Conservation (phyloP, 345 rosid genomes). For the Brassica cretica region DNA sequence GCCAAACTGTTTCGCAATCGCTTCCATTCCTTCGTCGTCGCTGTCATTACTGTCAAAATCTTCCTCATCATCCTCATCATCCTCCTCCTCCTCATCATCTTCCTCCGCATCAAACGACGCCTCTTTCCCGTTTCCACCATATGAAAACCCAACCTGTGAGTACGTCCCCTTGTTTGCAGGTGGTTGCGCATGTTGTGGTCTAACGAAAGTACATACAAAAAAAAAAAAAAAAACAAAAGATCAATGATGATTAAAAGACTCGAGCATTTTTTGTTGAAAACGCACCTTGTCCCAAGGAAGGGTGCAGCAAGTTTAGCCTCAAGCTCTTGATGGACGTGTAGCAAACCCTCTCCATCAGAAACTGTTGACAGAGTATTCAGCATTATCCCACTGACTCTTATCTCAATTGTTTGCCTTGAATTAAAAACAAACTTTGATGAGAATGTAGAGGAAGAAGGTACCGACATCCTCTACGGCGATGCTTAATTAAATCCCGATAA, state of each 20-base stretch:
- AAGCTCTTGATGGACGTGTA: slow-evolving; percentile 76
- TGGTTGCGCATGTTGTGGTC: slow-evolving; percentile 63
- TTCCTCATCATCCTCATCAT: slow-evolving; percentile 72
- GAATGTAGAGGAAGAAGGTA: slow-evolving; percentile 56
- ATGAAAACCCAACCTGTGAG: slow-evolving; percentile 93
- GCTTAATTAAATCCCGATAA: slow-evolving; percentile 99
- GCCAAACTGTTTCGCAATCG: slow-evolving; percentile 90
- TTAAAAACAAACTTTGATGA: not conserved
- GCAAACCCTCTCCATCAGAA: slow-evolving; percentile 84
- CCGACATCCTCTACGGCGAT: slow-evolving; percentile 99
- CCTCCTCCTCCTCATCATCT: slow-evolving; percentile 68
- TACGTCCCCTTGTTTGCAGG: slow-evolving; percentile 76
- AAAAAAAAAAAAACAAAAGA: not conserved
- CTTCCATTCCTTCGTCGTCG: slow-evolving; percentile 90
- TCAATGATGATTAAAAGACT: not conserved
- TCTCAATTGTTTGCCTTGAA: slow-evolving; percentile 18
- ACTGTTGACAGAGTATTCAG: slow-evolving; percentile 55
- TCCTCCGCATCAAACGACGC: slow-evolving; percentile 57
- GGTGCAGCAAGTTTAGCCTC: slow-evolving; percentile 72
- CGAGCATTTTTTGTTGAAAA: not conserved
- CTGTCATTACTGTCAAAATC: slow-evolving; percentile 94
- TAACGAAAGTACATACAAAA: slow-evolving; percentile 26
- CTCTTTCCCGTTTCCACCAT: slow-evolving; percentile 64
- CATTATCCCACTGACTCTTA: slow-evolving; percentile 35
- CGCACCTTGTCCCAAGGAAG: slow-evolving; percentile 59